A percentile compares a stretch with the other conserved stretches of the same genome.
phyloP scores from a whole-genome alignment of 2,329 filamentous ascomycete genomes.

The Knoxdaviesia proteae region DNA sequence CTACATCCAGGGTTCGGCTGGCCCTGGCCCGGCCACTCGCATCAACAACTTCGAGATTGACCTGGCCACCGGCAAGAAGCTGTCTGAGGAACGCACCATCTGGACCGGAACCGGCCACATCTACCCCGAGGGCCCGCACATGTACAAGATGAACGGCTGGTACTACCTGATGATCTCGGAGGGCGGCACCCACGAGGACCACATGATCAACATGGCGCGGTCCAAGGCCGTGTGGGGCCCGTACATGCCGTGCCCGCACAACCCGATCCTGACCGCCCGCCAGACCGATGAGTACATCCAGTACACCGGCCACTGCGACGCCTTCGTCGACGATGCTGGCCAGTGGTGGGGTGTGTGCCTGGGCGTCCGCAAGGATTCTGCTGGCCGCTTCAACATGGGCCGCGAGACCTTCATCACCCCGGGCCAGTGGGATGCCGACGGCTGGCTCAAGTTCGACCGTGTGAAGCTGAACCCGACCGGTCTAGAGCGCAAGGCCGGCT shows the following conservation, averaged over 20 bases:
- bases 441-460: conserved; percentile 6
- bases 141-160: conserved; percentile 21
- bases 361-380: conserved; percentile 3
- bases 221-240: conserved; percentile 9
- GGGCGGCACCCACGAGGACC: conserved; percentile 17
- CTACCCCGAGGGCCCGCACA: conserved; percentile 16
- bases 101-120: conserved; percentile 6
- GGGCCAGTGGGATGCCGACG: conserved; percentile 10
- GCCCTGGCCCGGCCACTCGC: conserved; percentile 1
- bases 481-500: not conserved
- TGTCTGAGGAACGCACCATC: conserved; percentile 6
- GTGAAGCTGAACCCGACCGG: conserved; percentile 5
- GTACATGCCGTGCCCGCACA: conserved; percentile 11
- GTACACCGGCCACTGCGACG: conserved; percentile 8
- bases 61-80: conserved; percentile 6
- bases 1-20: conserved; percentile 14
- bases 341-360: conserved; percentile 8
- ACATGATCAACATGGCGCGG: conserved; percentile 8
- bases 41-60: conserved; percentile 11
- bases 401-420: conserved; percentile 13
- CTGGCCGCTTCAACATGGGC: conserved; percentile 10
- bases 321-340: conserved; percentile 7
- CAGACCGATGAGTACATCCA: conserved; percentile 7
- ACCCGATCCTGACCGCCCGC: conserved; percentile 13
- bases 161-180: conserved; percentile 27